Percentiles rank a stretch among this genome's conserved stretches.
Conservation (phyloP, 768 basidiomycete genomes). For the Lentinula edodes region DNA sequence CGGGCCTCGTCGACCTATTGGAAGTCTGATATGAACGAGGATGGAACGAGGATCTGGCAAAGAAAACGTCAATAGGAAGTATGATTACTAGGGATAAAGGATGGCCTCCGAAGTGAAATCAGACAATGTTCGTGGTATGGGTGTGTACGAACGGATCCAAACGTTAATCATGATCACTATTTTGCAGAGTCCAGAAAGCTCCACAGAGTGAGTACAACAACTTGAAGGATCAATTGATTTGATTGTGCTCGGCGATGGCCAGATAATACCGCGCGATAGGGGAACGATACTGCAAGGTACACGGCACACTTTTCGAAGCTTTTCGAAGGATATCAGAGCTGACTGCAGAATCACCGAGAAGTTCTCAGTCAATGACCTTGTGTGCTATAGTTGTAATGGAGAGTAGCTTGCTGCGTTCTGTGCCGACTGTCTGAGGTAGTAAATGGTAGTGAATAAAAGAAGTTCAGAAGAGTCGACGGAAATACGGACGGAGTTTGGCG, state of each 20-base stretch:
- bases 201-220: no score
- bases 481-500: neutral
- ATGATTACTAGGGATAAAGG: neutral
- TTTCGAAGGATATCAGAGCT: neutral
- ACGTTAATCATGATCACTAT: neutral
- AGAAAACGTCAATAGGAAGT: neutral
- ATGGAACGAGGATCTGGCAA: neutral
- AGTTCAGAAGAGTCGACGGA: neutral
- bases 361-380: neutral
- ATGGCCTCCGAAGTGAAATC: neutral
- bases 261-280: neutral
- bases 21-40: neutral
- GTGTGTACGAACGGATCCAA: neutral
- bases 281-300: neutral
- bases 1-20: neutral
- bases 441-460: neutral
- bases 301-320: no score
- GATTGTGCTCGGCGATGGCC: neutral
- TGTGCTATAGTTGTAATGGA: neutral
- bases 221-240: no score
- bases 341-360: no score
- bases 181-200: neutral
- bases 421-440: neutral
- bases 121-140: neutral
- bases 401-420: neutral